Evolutionary conservation across 805 yeast species (phyloP), one percentile per base, ranked within the genome.

Genomic region (Wickerhamomyces pijperi): DNA sequence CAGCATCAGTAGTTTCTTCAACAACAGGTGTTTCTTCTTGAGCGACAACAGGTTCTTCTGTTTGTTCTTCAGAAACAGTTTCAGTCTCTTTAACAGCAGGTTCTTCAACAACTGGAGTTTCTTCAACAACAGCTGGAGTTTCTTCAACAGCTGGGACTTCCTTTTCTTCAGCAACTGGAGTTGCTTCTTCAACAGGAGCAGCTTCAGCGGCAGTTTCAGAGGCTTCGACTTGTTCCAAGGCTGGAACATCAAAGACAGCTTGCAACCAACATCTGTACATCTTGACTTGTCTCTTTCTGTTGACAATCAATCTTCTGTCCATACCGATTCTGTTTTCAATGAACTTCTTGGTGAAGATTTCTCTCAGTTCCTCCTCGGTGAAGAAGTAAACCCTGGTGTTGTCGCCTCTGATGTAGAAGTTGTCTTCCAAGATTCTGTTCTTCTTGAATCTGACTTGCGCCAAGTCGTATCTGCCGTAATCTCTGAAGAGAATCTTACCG

Each of bases 231-330:
- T 32, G 33, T 31, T 31, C 33, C 14, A 31, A 31, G 8, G 17
- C 14, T 29, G 67, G 65, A 29, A 60, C 67, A 28, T 65, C 70
- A 57, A 90, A 90, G 19, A 85, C 87, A 1, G 92, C 97, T 63
- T 92, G 98, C 41, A 92, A 63, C 98, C 98, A 92, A 42, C 87
- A 84, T 53, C 98, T 70, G 58, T 85, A 92, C 98, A 92, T 92
- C 61, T 92, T 92, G 46, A 92, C 63, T 58, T 82, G 82, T 55
- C 90, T 80, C 62, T 90, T 88, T 53, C 98, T 71, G 58, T 92
- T 92, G 19, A 92, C 97, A 46, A 92, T 65, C 50, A 92, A 66
- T 50, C 98, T 67, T 56, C 96, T 73, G 63, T 92, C 98, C 1
- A 94, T 82, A 2, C 84, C 97, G 32, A 92, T 80, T 55, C 72